phyloP scores from a whole-genome alignment of 805 yeast species.

The Candida oleophila region DNA sequence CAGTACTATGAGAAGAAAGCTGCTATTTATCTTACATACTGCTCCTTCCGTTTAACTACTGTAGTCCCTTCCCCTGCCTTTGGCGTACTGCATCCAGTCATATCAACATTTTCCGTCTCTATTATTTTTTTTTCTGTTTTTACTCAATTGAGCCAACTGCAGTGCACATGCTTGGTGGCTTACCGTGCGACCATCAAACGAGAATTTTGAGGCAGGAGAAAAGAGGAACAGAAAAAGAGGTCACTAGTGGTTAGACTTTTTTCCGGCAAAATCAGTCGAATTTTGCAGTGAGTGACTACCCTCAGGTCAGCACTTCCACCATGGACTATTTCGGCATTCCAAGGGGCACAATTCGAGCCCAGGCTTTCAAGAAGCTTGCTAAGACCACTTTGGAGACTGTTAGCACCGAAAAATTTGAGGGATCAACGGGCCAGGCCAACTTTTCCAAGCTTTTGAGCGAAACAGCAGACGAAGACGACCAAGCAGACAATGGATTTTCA shows the following conservation, averaged over 20 bases:
- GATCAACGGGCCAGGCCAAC: slow-evolving; percentile 13
- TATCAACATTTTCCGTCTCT: background rate
- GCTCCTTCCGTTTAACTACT: too few species aligned
- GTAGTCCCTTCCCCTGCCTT: too few species aligned
- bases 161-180: background rate
- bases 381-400: slow-evolving; percentile 28
- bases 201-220: too few species aligned
- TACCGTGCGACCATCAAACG: background rate
- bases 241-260: too few species aligned
- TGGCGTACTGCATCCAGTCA: too few species aligned
- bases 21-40: too few species aligned
- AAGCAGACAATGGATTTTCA: background rate
- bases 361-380: slow-evolving; percentile 38
- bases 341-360: slow-evolving; percentile 39
- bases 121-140: background rate
- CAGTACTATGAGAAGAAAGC: too few species aligned
- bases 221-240: too few species aligned
- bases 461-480: slow-evolving; percentile 6
- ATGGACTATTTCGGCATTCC: slow-evolving; percentile 41
- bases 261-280: too few species aligned
- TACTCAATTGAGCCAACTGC: background rate
- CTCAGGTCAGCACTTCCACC: background rate
- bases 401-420: slow-evolving; percentile 8
- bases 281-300: too few species aligned
- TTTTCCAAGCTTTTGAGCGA: slow-evolving; percentile 20